Evolutionary conservation across 2,329 filamentous ascomycete genomes (phyloP).

Genomic region (Cryphonectria japonica): DNA sequence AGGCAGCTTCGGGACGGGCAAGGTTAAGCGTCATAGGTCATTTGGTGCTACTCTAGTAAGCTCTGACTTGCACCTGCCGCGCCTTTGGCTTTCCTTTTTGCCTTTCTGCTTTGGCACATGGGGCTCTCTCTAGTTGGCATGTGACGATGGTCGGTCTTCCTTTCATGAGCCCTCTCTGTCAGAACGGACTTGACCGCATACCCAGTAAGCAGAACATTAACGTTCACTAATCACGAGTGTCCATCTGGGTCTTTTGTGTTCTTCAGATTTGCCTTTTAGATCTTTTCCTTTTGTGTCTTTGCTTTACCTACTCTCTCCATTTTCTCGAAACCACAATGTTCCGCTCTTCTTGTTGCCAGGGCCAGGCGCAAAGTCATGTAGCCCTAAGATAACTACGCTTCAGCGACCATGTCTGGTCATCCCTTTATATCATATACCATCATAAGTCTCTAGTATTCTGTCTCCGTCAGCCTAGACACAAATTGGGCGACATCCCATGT

Average conservation of each 20-base stretch:
- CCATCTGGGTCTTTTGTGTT: background rate
- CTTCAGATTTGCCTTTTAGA: background rate
- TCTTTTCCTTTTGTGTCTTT: background rate
- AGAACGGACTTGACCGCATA: background rate
- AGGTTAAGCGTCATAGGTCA: background rate
- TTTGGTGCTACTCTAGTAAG: background rate
- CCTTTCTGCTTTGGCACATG: background rate
- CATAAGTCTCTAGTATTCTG: background rate
- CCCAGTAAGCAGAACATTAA: background rate
- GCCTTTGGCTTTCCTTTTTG: background rate
- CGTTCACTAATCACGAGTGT: background rate
- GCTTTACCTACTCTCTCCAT: background rate
- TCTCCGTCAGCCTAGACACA: background rate
- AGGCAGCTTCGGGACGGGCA: background rate
- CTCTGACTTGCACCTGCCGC: too few species aligned
- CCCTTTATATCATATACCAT: background rate
- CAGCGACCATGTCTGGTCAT: background rate
- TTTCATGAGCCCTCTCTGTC: background rate
- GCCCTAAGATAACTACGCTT: background rate
- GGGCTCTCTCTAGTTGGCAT: background rate
- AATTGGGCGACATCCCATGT: background rate
- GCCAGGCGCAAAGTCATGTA: background rate
- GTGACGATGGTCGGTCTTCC: background rate
- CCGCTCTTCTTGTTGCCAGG: background rate
- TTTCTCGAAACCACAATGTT: too few species aligned